Base-by-base conservation (phyloP, 2,329 filamentous ascomycete genomes). In the Didymella segeticola region DNA sequence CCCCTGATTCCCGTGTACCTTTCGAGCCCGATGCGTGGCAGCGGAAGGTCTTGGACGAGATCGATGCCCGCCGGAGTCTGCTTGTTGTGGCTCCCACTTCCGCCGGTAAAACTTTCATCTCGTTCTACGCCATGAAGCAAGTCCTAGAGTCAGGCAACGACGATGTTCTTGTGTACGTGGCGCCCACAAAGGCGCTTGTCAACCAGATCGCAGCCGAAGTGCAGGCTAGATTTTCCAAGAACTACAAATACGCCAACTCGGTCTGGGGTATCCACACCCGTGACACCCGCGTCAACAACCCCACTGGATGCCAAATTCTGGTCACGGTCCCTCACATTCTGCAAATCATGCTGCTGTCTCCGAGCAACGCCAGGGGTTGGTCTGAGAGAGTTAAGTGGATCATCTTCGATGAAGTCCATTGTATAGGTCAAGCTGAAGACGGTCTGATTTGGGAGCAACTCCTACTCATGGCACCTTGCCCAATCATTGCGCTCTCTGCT, bases 161-260 rank as follows among this genome's bases (percentile, higher is more conserved):
- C 42, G 86, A 84, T 2, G 82, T 93, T 2, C 74, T 93, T 6
- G 87, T 93, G 0, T 93, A 93, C 61, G 87, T 93, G 5, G 90
- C 89, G 0, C 90, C 90, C 0, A 93, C 89, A 0, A 93, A 93
- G 67, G 89, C 90, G 3, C 78, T 93, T 10, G 89, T 93, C 53
- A 93, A 93, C 68, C 90, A 93, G 70, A 92, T 93, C 60, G 89
- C 89, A 1, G 89, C 89, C 1, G 89, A 93, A 73, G 80, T 93
- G 14, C 86, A 91, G 68, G 89, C 86, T 5, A 83, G 88, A 5
- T 93, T 91, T 67, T 85, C 82, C 0, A 93, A 93, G 73, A 78
- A 74, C 0, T 83, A 86, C 70, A 79, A 79, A 23, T 80, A 85
- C 30, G 78, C 68, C 23, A 86, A 86, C 62, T 89, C 86, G 0